These are phyloP conservation scores for Cytospora paraplurivora DNA, from an alignment of 2,329 filamentous ascomycete species.

Conservation along the genomic window DNA sequence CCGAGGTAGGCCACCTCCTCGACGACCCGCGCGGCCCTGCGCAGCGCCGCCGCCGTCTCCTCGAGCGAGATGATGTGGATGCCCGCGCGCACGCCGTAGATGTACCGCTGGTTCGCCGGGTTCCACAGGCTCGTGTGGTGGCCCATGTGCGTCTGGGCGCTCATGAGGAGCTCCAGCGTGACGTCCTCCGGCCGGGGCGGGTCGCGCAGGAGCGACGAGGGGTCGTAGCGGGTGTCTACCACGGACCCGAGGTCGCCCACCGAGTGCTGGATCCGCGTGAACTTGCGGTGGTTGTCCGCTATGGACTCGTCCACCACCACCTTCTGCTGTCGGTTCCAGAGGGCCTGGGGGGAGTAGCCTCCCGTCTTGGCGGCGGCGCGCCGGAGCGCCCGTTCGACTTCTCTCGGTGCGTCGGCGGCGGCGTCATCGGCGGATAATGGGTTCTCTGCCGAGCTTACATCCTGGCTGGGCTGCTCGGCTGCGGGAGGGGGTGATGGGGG, in stretches of 20 bases:
- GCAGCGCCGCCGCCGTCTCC: constrained; percentile 81
- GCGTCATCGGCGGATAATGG: neutral
- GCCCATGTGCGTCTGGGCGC: constrained; percentile 84
- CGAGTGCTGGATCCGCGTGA: constrained; percentile 46
- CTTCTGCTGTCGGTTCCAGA: constrained; percentile 1
- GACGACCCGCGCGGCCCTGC: constrained; percentile 91
- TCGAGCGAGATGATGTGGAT: constrained; percentile 95
- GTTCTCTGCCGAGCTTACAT: neutral
- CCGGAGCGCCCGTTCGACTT: constrained; percentile 33
- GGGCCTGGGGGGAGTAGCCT: constrained; percentile 4
- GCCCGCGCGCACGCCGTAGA: constrained; percentile 84
- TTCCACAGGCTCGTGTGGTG: constrained; percentile 94
- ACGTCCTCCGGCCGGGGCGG: constrained; percentile 79
- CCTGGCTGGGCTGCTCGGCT: neutral
- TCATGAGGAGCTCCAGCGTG: constrained; percentile 87
- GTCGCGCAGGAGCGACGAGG: constrained; percentile 65
- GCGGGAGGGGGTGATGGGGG: constrained; percentile 29
- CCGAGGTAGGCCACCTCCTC: constrained; percentile 81
- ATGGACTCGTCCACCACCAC: constrained; percentile 27
- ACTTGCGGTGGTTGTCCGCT: constrained; percentile 42
- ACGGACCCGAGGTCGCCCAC: constrained; percentile 53
- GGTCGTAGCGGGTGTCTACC: constrained; percentile 61
- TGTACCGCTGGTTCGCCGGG: constrained; percentile 89
- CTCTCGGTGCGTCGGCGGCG: neutral
- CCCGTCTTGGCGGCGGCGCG: constrained; percentile 1